Conservation (phyloP, 495 filamentous ascomycete genomes). For the Aspergillus incahuasiensis region DNA sequence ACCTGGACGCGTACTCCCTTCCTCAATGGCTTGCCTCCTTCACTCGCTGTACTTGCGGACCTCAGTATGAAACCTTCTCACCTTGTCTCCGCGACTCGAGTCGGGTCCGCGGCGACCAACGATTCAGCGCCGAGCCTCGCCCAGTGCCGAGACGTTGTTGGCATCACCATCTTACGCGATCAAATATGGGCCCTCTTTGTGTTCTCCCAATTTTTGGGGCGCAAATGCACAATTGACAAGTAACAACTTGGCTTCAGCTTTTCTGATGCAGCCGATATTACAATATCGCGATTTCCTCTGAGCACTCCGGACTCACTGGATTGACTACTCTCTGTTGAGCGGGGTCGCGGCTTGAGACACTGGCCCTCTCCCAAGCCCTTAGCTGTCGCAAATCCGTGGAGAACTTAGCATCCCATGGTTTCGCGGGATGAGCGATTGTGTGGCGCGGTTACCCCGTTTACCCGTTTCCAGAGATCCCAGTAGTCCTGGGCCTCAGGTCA, state of each 20-base stretch:
- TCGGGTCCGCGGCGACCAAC: neutral
- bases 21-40: neutral
- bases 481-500: neutral
- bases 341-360: neutral
- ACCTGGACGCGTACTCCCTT: neutral
- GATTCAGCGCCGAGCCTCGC: constrained; percentile 17
- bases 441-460: neutral
- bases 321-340: neutral
- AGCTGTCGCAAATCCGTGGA: constrained; percentile 2
- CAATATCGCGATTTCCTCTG: neutral
- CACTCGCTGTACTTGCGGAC: neutral
- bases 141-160: constrained; percentile 34
- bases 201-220: neutral
- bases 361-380: neutral
- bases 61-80: neutral
- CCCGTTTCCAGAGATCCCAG: neutral
- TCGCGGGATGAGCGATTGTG: neutral
- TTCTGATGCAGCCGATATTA: neutral
- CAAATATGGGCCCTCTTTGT: neutral
- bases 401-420: neutral
- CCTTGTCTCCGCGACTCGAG: neutral
- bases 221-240: neutral
- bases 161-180: constrained; percentile 16
- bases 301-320: neutral
- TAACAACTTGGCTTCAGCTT: neutral